Base-by-base conservation (phyloP, 345 rosid genomes). In the Adansonia digitata region DNA sequence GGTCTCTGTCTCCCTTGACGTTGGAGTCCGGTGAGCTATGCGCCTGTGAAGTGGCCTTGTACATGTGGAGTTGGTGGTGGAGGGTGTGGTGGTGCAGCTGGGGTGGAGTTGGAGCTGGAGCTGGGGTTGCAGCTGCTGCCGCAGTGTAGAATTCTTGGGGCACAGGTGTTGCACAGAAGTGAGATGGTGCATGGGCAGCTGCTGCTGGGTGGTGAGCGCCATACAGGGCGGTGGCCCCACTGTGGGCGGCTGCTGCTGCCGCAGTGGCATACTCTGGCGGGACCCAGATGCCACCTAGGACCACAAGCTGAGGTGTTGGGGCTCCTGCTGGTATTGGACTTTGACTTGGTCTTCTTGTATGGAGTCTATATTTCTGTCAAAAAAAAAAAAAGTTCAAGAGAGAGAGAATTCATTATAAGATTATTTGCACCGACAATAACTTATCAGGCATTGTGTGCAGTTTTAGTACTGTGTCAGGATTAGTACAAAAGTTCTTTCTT, bases 261-360 rank as follows among this genome's bases (percentile, higher is more conserved):
- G n/a, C 86, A 0, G 91, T 84, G 71, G 97, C 92, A 67, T 94
- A 94, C 66, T 94, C 98, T 0, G 93, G 91, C 11, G 98, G 97
- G 71, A 94, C 93, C 99, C 97, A 94, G 42, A 94, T 91, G 74
- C 97, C 84, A 14, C 97, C 97, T 73, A 94, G 81, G 82, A 95
- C 94, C 9, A 95, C 92, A n/a, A 95, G 83, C 81, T 85, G 98
- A 0, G 96, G 88, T 5, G 88, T 60, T 10, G 83, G 79, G 1
- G 82, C 86, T 65, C 90, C 90, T n/a, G 91, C 70, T 42, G 87
- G 81, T 79, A 90, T 97, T 81, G 97, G 93, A 85, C 86, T 92
- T 65, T 97, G 92, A 80, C 97, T 91, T 31, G 97, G 97, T 83
- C 99, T 83, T 75, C 98, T 88, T 6, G 98, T 92, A 81, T 95